Percentiles rank a stretch among this genome's conserved stretches.
Conservation (phyloP, 2,329 filamentous ascomycete species). For the Fusarium nurragi region DNA sequence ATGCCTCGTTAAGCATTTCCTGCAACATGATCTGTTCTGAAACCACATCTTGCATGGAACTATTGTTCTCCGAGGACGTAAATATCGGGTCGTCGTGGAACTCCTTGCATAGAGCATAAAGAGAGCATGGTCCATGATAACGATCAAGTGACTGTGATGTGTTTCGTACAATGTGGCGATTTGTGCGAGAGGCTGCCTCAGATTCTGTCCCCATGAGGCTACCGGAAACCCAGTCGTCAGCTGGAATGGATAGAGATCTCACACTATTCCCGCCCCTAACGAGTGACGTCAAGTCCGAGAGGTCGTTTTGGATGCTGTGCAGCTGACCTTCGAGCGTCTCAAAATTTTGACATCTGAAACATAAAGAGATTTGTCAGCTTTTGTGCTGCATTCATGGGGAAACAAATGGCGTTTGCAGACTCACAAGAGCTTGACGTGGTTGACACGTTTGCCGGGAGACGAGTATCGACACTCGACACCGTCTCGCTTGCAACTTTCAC, state of each 20-base stretch:
- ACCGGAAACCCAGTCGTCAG: slow-evolving; percentile 17
- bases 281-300: slow-evolving; percentile 42
- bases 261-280: slow-evolving; percentile 32
- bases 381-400: slow-evolving; percentile 5
- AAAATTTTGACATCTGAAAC: slow-evolving; percentile 44
- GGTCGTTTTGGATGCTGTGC: slow-evolving; percentile 42
- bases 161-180: slow-evolving; percentile 37
- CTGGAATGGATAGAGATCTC: slow-evolving; percentile 12
- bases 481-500: slow-evolving; percentile 44
- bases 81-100: slow-evolving; percentile 38
- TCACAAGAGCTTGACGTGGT: slow-evolving; percentile 45
- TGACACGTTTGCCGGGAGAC: slow-evolving; percentile 44
- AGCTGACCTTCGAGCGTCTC: slow-evolving; percentile 43
- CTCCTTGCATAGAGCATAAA: slow-evolving; percentile 41
- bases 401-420: slow-evolving; percentile 15
- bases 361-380: slow-evolving; percentile 27
- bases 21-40: slow-evolving; percentile 26
- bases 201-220: neutral
- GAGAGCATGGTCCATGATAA: slow-evolving; percentile 41
- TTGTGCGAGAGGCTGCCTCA: slow-evolving; percentile 4
- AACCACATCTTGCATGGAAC: neutral
- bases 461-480: slow-evolving; percentile 45
- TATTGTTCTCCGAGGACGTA: neutral
- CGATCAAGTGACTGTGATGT: slow-evolving; percentile 33
- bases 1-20: slow-evolving; percentile 37